These are phyloP conservation scores for Mortierella sp. DNA, from an alignment of 371 early-diverging fungal species.

Conservation along the genomic window DNA sequence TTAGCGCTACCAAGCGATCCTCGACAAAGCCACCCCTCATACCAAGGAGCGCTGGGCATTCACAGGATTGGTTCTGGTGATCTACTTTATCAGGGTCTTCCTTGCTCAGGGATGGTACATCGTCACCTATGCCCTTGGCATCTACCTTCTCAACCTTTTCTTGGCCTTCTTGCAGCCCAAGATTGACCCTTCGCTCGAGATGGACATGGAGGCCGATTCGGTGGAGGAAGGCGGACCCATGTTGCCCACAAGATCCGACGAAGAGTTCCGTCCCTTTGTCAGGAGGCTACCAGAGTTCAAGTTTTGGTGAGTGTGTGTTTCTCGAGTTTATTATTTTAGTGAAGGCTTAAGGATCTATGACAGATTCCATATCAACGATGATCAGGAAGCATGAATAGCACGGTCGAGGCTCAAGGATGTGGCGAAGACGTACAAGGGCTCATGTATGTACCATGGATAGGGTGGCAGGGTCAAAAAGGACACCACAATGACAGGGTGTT, in stretches of 20 bases:
- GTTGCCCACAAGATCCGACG: conserved; percentile 91
- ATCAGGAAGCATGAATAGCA: neutral
- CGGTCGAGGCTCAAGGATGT: neutral
- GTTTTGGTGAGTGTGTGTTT: conserved; percentile 86
- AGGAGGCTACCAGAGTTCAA: conserved; percentile 99
- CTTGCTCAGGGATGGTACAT: conserved; percentile 95
- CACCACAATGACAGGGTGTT: neutral
- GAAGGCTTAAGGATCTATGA: no score
- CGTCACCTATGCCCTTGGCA: conserved; percentile 90
- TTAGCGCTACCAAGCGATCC: conserved; percentile 76
- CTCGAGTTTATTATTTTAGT: neutral
- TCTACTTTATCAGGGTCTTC: conserved; percentile 88
- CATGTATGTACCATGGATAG: neutral
- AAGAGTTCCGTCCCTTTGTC: conserved; percentile 99
- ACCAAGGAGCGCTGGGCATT: conserved; percentile 82
- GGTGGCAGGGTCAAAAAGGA: neutral
- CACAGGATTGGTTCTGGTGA: conserved; percentile 71
- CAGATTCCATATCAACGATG: no score
- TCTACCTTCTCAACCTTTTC: conserved; percentile 96
- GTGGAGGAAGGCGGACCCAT: conserved; percentile 74
- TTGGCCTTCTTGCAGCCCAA: conserved; percentile 96
- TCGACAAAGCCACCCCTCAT: conserved; percentile 88
- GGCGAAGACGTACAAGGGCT: neutral
- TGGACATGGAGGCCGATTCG: conserved; percentile 80
- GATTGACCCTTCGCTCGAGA: conserved; percentile 92